These are phyloP conservation scores for Vigna radiata DNA, from an alignment of 306 rosid genomes.

Conservation along the genomic window DNA sequence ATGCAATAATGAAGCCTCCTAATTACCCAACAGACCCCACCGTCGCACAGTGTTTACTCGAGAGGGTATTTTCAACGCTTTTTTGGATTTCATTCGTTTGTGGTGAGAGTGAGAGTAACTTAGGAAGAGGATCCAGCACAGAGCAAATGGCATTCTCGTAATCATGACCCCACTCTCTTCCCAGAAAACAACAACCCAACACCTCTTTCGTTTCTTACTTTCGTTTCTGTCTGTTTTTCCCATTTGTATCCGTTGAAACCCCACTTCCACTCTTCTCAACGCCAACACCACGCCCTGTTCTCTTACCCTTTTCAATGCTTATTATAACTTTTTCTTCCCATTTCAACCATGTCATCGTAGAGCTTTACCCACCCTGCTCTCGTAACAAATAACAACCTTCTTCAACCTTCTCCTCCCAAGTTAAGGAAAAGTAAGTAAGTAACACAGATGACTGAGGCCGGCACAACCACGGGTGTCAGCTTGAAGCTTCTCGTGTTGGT, in stretches of 20 bases:
- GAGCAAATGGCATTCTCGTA: conserved; percentile 18
- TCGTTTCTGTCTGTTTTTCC: conserved; percentile 13
- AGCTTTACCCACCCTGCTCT: background rate
- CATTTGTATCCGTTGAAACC: conserved; percentile 67
- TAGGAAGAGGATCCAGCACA: background rate
- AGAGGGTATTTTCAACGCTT: background rate
- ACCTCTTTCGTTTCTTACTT: conserved; percentile 14
- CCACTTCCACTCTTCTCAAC: conserved; percentile 44
- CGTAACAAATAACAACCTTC: background rate
- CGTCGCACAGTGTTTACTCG: background rate
- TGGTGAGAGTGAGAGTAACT: background rate
- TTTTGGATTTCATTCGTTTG: background rate
- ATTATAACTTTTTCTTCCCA: background rate
- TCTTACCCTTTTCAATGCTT: conserved; percentile 20
- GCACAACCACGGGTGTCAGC: conserved; percentile 42
- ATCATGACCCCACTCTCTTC: conserved; percentile 22
- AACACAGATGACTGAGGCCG: conserved; percentile 58
- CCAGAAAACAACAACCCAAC: conserved; percentile 41
- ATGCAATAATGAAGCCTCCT: conserved; percentile 32
- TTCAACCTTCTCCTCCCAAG: too few relatives aligned
- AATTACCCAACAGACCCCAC: conserved; percentile 34
- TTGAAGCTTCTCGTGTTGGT: conserved; percentile 63
- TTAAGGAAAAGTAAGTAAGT: too few relatives aligned
- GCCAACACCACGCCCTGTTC: background rate
- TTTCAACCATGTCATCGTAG: background rate